Evolutionary conservation across 2,329 filamentous ascomycete species (phyloP).

Genomic region (Blastomyces gilchristii): DNA sequence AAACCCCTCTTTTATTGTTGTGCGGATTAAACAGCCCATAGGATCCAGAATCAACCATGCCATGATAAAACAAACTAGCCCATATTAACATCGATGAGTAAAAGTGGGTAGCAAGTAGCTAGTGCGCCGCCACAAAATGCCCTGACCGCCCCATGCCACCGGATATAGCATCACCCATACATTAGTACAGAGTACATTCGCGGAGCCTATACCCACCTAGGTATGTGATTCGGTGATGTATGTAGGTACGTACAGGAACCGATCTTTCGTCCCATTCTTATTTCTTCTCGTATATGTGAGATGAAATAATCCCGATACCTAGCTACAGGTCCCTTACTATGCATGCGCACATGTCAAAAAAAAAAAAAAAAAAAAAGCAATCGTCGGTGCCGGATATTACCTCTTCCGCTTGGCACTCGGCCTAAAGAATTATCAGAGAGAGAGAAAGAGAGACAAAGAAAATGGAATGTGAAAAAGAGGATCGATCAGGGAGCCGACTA

Average conservation of each 20-base stretch:
- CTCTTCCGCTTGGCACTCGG: too few species aligned
- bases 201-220: background rate
- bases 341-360: background rate
- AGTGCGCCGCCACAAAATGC: background rate
- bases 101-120: background rate
- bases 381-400: background rate
- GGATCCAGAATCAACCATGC: background rate
- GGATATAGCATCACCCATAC: background rate
- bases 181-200: background rate
- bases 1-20: background rate
- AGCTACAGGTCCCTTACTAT: background rate
- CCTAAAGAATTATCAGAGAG: background rate
- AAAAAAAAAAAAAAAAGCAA: background rate
- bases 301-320: background rate
- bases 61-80: background rate
- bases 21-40: too few species aligned
- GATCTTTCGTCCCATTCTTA: background rate
- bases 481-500: background rate
- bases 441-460: constrained; percentile 1
- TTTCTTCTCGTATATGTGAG: background rate
- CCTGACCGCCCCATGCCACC: background rate
- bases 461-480: background rate
- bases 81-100: background rate
- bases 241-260: constrained; percentile 1
- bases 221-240: background rate